Conservation (phyloP, 345 rosid genomes). For the Eucalyptus curtisii region DNA sequence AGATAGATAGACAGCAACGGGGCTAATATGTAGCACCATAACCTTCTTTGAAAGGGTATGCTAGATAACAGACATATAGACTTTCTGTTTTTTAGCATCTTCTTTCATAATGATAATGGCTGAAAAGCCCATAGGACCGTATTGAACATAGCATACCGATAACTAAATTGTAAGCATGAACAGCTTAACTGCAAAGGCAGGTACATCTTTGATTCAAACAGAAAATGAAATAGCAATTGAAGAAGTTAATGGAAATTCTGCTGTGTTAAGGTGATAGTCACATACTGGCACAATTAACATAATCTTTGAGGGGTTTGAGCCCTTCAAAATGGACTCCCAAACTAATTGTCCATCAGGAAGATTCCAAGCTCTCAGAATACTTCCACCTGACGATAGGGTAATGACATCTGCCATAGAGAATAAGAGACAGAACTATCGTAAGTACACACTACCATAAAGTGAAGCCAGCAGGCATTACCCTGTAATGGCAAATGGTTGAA, state of each 20-base stretch:
- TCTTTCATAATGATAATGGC: not conserved
- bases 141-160: not conserved
- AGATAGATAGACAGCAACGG: not conserved
- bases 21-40: not conserved
- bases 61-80: not conserved
- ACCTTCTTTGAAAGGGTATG: not conserved
- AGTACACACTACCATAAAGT: not conserved
- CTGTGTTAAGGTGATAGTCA: not conserved
- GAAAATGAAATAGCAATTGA: not conserved
- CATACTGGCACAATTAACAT: constrained; percentile 57
- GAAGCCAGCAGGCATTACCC: not conserved
- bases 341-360: constrained; percentile 99
- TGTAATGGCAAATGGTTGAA: not conserved
- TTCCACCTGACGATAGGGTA: constrained; percentile 76
- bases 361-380: constrained; percentile 87
- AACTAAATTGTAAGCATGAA: not conserved
- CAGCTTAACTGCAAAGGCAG: not conserved
- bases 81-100: not conserved
- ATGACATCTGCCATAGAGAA: constrained; percentile 52
- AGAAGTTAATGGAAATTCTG: not conserved
- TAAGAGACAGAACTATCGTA: not conserved
- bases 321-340: constrained; percentile 73
- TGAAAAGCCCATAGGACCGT: not conserved
- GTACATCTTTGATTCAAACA: not conserved
- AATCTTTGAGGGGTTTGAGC: constrained; percentile 48